Percentiles rank a stretch among this genome's conserved stretches.
These are phyloP conservation scores for Cercospora sojina DNA, from an alignment of 2,329 filamentous ascomycete genomes.

Conservation along the genomic window DNA sequence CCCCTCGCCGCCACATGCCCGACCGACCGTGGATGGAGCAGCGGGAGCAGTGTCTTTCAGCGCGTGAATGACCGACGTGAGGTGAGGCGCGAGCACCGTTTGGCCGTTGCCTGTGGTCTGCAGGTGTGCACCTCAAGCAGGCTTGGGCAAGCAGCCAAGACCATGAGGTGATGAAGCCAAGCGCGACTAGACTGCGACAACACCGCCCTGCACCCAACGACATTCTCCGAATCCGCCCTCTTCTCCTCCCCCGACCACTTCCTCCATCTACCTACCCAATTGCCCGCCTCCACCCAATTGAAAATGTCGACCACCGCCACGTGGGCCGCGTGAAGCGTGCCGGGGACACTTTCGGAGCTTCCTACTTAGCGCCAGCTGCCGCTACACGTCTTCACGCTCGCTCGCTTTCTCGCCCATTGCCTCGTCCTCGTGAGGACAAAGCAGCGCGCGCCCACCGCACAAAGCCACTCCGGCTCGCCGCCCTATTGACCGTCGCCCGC, in stretches of 20 bases:
- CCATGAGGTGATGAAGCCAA: background rate
- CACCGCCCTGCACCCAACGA: background rate
- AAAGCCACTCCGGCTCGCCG: background rate
- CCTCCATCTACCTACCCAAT: background rate
- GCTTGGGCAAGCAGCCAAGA: background rate
- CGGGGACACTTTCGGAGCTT: background rate
- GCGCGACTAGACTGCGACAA: background rate
- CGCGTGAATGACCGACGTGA: background rate
- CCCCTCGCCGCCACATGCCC: background rate
- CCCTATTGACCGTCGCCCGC: slow-evolving; percentile 42
- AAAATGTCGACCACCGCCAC: background rate
- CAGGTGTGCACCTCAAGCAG: background rate
- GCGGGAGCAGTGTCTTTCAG: background rate
- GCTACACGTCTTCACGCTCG: background rate
- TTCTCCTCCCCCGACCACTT: background rate
- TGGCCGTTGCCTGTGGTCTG: background rate
- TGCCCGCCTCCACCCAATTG: background rate
- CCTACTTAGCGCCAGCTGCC: background rate
- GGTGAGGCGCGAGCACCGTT: background rate
- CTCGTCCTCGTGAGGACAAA: background rate
- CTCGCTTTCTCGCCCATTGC: background rate
- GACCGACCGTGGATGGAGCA: background rate
- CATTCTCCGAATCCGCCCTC: background rate
- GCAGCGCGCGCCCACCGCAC: background rate
- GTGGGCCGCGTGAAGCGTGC: background rate